Evolutionary conservation across 1,284 basidiomycete genomes (phyloP), one percentile per base, ranked within the genome.

Genomic region (Trametes polyzona): DNA sequence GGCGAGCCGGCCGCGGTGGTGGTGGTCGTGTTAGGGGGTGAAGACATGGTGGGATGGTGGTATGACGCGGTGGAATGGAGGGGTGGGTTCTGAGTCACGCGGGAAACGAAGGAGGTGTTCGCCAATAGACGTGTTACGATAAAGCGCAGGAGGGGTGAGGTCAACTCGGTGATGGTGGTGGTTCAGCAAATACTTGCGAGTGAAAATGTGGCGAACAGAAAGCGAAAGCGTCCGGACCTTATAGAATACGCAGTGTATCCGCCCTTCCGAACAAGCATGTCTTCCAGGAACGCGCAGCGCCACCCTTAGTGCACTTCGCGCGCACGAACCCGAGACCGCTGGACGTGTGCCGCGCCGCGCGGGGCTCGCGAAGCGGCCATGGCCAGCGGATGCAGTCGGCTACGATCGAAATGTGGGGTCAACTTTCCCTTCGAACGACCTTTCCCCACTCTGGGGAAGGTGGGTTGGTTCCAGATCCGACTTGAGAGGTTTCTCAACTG

Each of bases 351-450:
- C 16, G 46, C 30, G 14, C 24, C 6, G 14, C 16, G 33, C 46
- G 14, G 46, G 44, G 12, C 44, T 47, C 44, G 44, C 36, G 44
- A n/a, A 36, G 44, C 32, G 33, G 35, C 19, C 43, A 44, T 30
- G 27, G n/a, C n/a, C 27, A 10, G 47, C 54, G 54, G 47, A 55
- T 49, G 41, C 21, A 33, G 35, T 47, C 47, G 54, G 54, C 43
- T 55, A 29, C 33, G 54, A 55, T 55, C 54, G 54, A 24, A n/a
- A 29, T 23, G 51, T 36, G 51, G 51, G 35, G 51, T 26, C 35
- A 40, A n/a, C 50, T 32, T 43, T 32, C 43, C 41, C 40, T 44
- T 17, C 21, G 12, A 17, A 27, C 42, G 5, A 19, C n/a, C 29
- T 21, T 37, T 26, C 33, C 35, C 41, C 26, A n/a, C 41, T 27